Evolutionary conservation across 2,329 filamentous ascomycete species (phyloP).

Genomic region (Emergomyces pasteurianus): DNA sequence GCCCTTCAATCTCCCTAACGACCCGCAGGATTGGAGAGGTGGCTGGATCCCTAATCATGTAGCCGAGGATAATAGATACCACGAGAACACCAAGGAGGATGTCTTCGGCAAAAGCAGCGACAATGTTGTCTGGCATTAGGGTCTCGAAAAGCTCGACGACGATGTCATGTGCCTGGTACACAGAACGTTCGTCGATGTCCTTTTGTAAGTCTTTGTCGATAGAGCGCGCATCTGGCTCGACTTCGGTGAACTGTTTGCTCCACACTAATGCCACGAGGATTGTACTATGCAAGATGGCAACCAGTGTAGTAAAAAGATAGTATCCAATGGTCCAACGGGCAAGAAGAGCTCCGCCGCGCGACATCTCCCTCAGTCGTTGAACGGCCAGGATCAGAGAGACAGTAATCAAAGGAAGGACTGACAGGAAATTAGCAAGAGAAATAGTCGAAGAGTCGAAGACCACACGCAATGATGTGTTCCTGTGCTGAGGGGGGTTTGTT

Average conservation of each 20-base stretch:
- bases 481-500: too few species aligned
- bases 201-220: conserved; percentile 12
- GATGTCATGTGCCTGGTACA: conserved; percentile 29
- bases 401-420: conserved; percentile 42
- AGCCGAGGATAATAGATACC: conserved; percentile 36
- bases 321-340: conserved; percentile 41
- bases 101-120: conserved; percentile 37
- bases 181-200: conserved; percentile 23
- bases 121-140: conserved; percentile 39
- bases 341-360: conserved; percentile 32
- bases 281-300: conserved; percentile 38
- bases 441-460: too few species aligned
- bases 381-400: conserved; percentile 42
- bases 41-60: conserved; percentile 31
- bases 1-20: conserved; percentile 37
- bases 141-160: conserved; percentile 40
- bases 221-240: neutral
- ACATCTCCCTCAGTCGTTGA: conserved; percentile 37
- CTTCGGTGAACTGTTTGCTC: conserved; percentile 33
- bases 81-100: conserved; percentile 39
- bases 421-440: conserved; percentile 4
- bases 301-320: conserved; percentile 39
- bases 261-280: conserved; percentile 39
- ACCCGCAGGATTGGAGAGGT: conserved; percentile 31
- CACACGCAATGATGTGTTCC: neutral